These are phyloP conservation scores for Marasmius fiardii DNA, from an alignment of 1,284 basidiomycete species.

Conservation along the genomic window DNA sequence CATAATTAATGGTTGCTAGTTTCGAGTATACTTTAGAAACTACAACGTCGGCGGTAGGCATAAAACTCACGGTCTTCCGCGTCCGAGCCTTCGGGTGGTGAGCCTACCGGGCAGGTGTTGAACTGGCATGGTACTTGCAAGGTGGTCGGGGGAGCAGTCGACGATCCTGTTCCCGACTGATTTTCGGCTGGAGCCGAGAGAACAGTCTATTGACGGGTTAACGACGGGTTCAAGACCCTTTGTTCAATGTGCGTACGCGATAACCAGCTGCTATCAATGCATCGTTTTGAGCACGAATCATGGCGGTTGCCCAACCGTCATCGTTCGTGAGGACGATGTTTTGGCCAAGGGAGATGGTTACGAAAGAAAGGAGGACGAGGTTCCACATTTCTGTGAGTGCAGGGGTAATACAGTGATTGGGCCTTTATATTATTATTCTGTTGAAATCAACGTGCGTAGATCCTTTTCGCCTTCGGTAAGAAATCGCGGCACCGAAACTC, in stretches of 20 bases:
- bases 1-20: conserved; percentile 36
- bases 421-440: neutral
- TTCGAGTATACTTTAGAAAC: neutral
- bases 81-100: conserved; percentile 43
- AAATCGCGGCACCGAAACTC: no score
- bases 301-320: conserved; percentile 40
- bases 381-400: neutral
- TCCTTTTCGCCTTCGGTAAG: no score
- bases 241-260: conserved; percentile 39
- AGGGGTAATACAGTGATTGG: neutral
- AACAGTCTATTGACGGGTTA: conserved; percentile 32
- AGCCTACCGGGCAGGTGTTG: conserved; percentile 36
- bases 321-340: conserved; percentile 20
- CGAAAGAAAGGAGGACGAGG: neutral
- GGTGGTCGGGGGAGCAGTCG: conserved; percentile 22
- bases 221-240: no score
- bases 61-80: conserved; percentile 35
- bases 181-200: conserved; percentile 41
- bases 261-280: conserved; percentile 34
- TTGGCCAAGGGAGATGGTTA: neutral
- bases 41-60: neutral
- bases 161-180: conserved; percentile 40
- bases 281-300: conserved; percentile 36
- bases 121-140: conserved; percentile 37
- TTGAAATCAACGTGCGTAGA: neutral